Evolutionary conservation across 1,284 basidiomycete species (phyloP).

Genomic region (Fomitopsis schrenkii): DNA sequence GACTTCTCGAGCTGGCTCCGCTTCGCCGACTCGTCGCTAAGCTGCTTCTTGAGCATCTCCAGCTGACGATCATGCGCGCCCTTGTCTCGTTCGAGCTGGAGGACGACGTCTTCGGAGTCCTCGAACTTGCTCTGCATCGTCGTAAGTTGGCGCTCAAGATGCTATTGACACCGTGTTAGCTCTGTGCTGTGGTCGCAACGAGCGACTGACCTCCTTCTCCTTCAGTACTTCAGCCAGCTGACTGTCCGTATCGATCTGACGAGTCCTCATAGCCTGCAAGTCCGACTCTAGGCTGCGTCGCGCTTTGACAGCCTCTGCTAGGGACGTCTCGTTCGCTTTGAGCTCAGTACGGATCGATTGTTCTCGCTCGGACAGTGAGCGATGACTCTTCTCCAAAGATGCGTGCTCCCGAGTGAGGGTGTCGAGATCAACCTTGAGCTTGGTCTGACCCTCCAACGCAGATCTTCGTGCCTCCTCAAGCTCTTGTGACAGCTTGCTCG

Average conservation of each 20-base stretch:
- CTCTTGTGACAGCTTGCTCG: conserved; percentile 54
- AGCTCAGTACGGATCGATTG: conserved; percentile 47
- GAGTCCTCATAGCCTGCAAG: conserved; percentile 65
- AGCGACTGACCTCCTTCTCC: conserved; percentile 63
- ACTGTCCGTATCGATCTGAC: conserved; percentile 68
- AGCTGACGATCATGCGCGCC: conserved; percentile 70
- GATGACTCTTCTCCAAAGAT: conserved; percentile 54
- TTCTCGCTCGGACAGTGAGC: conserved; percentile 60
- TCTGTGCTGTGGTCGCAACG: background rate
- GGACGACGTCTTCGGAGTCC: conserved; percentile 83
- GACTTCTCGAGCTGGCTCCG: conserved; percentile 72
- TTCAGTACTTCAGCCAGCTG: conserved; percentile 60
- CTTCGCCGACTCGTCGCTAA: conserved; percentile 67
- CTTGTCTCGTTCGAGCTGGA: conserved; percentile 82
- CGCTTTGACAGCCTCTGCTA: conserved; percentile 67
- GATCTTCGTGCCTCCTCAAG: conserved; percentile 53
- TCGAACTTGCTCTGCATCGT: conserved; percentile 74
- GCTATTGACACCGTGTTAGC: conserved; percentile 7
- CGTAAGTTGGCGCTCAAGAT: conserved; percentile 76
- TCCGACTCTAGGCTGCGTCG: conserved; percentile 75
- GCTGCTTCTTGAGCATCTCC: conserved; percentile 62
- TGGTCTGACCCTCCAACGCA: conserved; percentile 61
- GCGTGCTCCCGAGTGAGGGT: conserved; percentile 51
- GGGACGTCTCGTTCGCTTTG: conserved; percentile 46
- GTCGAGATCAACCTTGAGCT: conserved; percentile 67